phyloP scores from a whole-genome alignment of 2,329 filamentous ascomycete species.

The Biscogniauxia mediterranea region DNA sequence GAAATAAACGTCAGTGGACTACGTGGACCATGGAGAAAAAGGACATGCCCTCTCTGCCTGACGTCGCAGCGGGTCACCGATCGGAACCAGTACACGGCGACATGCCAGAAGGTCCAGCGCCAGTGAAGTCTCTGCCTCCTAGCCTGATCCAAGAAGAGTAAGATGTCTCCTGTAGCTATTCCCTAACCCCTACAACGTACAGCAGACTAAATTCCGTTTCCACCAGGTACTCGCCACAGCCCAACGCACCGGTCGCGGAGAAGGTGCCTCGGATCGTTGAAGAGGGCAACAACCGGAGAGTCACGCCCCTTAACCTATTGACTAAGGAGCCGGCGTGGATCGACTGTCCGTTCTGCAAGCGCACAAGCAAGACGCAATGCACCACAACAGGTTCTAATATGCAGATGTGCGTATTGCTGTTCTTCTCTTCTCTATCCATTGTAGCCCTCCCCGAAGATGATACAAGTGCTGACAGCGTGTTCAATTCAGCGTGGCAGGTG shows the following conservation, averaged over 20 bases:
- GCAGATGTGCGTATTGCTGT: slow-evolving; percentile 12
- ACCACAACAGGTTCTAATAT: slow-evolving; percentile 4
- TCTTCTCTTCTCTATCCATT: background rate
- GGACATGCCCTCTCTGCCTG: too few species aligned
- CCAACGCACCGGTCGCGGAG: background rate
- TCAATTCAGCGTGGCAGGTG: slow-evolving; percentile 6
- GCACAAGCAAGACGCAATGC: slow-evolving; percentile 4
- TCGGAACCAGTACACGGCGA: background rate
- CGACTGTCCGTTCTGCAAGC: slow-evolving; percentile 16
- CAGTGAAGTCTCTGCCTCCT: background rate
- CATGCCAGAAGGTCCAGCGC: background rate
- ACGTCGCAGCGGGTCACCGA: too few species aligned
- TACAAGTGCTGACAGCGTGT: slow-evolving; percentile 1
- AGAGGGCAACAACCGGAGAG: slow-evolving; percentile 5
- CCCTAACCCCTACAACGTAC: too few species aligned
- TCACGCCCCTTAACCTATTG: slow-evolving; percentile 12
- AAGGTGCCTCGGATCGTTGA: slow-evolving; percentile 1
- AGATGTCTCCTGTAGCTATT: too few species aligned
- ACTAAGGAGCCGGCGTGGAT: slow-evolving; percentile 5
- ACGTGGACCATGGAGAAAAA: too few species aligned
- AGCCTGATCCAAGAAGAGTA: slow-evolving; percentile 10
- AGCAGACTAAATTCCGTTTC: too few species aligned
- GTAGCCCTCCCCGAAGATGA: too few species aligned
- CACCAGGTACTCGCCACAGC: too few species aligned
- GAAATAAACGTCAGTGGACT: too few species aligned